phyloP scores from a whole-genome alignment of 345 rosid species.

The Corchorus olitorius region DNA sequence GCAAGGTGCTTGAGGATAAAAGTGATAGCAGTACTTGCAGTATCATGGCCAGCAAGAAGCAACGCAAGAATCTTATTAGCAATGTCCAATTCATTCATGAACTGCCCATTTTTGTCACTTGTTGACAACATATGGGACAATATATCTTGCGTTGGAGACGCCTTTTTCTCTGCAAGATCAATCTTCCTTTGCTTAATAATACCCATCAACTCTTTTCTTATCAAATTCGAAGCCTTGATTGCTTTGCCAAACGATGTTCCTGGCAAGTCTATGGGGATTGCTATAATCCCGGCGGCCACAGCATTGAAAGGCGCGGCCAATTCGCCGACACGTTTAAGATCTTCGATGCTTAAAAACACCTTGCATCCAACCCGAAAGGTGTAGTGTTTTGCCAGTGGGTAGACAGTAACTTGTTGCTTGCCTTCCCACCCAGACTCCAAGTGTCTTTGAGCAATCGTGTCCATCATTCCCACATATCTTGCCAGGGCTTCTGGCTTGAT shows the following conservation, averaged over 20 bases:
- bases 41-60: constrained; percentile 37
- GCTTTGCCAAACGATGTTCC: constrained; percentile 29
- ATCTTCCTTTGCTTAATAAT: constrained; percentile 31
- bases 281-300: constrained; percentile 24
- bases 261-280: constrained; percentile 36
- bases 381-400: constrained; percentile 31
- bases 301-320: constrained; percentile 17
- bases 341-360: constrained; percentile 29
- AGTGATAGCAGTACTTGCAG: constrained; percentile 28
- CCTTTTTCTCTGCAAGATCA: constrained; percentile 16
- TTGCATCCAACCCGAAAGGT: constrained; percentile 32
- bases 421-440: constrained; percentile 26
- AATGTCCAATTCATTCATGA: constrained; percentile 33
- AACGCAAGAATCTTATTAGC: constrained; percentile 34
- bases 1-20: constrained; percentile 32
- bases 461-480: constrained; percentile 32
- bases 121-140: constrained; percentile 34
- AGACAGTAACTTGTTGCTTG: constrained; percentile 20
- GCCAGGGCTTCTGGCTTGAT: constrained; percentile 30
- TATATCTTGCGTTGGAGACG: constrained; percentile 24
- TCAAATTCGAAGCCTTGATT: constrained; percentile 24
- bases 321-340: constrained; percentile 7
- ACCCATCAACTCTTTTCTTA: constrained; percentile 17
- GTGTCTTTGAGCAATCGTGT: constrained; percentile 33
- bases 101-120: constrained; percentile 28